Base-by-base conservation (phyloP, 768 basidiomycete genomes). In the Russula ochroleuca region DNA sequence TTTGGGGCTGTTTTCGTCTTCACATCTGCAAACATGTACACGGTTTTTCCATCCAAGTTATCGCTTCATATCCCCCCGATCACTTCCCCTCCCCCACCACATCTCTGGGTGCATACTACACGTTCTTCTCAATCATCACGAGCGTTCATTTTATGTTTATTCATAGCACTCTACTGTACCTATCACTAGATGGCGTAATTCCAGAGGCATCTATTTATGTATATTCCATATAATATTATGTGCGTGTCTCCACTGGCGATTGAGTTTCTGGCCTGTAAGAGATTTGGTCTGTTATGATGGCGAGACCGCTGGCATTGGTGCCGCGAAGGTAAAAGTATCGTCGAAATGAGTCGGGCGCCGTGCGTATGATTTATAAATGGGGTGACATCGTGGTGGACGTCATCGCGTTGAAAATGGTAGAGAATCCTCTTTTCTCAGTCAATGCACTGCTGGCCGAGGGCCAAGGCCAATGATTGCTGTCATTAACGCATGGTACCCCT, bases 81-180 rank as follows among this genome's bases (percentile, higher is more conserved):
- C 19, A 21, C n/a, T 17, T n/a, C 33, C 5, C 17, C n/a, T 5
- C 19, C 23, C 10, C n/a, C 41, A 43, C 25, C 15, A 4, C 45
- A 53, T 15, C 28, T 21, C 37, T 40, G 63, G 50, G 61, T 47
- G 43, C 45, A 64, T 25, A 40, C 23, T 47, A 48, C 35, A 63
- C 45, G 23, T 21, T 19, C 11, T n/a, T 35, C 40, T 19, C 38
- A 40, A 56, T 60, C 33, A 43, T 57, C 59, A 56, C 21, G 19
- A 60, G 53, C 45, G 59, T 55, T 55, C 59, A 56, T 57, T 56
- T 57, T 65, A 65, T 65, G 64, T 65, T 65, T 65, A 65, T 65
- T 65, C 64, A 43, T 38, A 38, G 64, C 41, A 56, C 48, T 38
- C 6, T 57, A 65, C 59, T 61, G 48, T 61, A 45, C 59, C 53